These are phyloP conservation scores for Lentinula detonsa DNA, from an alignment of 768 basidiomycete genomes.

Conservation along the genomic window DNA sequence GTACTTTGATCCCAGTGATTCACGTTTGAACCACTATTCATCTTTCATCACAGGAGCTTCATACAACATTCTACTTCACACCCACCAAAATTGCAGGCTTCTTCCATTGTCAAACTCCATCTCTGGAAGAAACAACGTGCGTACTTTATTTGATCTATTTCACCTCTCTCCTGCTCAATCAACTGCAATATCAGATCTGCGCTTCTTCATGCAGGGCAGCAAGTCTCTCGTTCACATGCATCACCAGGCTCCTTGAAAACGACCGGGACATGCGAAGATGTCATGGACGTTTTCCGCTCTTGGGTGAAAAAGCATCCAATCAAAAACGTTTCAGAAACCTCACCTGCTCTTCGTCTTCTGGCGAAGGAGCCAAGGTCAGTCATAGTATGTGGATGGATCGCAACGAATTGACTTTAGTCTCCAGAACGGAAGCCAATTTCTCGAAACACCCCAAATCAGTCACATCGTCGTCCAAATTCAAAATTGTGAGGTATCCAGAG, in stretches of 20 bases:
- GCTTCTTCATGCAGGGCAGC: slow-evolving; percentile 78
- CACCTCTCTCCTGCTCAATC: slow-evolving; percentile 1
- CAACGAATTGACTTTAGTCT: slow-evolving; percentile 7
- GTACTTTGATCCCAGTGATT: slow-evolving; percentile 32
- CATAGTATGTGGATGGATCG: background rate
- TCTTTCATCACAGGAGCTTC: slow-evolving; percentile 52
- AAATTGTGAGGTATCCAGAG: slow-evolving; percentile 83
- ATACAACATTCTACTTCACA: slow-evolving; percentile 82
- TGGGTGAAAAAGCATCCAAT: slow-evolving; percentile 83
- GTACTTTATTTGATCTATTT: slow-evolving; percentile 20
- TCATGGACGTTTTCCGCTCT: slow-evolving; percentile 82
- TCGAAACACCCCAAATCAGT: slow-evolving; percentile 61
- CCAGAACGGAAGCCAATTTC: slow-evolving; percentile 67
- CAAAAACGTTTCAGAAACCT: slow-evolving; percentile 70
- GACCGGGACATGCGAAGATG: slow-evolving; percentile 57
- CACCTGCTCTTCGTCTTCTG: slow-evolving; percentile 68
- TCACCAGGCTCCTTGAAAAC: slow-evolving; percentile 89
- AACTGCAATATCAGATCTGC: slow-evolving; percentile 61
- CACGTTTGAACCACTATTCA: background rate
- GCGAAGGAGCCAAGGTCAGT: slow-evolving; percentile 62
- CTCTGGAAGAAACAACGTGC: slow-evolving; percentile 70
- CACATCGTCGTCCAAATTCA: slow-evolving; percentile 56
- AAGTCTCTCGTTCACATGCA: slow-evolving; percentile 89
- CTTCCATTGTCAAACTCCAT: slow-evolving; percentile 78
- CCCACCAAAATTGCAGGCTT: slow-evolving; percentile 71